These are phyloP conservation scores for Ganoderma meredithae DNA, from an alignment of 1,284 basidiomycete species.

Conservation along the genomic window DNA sequence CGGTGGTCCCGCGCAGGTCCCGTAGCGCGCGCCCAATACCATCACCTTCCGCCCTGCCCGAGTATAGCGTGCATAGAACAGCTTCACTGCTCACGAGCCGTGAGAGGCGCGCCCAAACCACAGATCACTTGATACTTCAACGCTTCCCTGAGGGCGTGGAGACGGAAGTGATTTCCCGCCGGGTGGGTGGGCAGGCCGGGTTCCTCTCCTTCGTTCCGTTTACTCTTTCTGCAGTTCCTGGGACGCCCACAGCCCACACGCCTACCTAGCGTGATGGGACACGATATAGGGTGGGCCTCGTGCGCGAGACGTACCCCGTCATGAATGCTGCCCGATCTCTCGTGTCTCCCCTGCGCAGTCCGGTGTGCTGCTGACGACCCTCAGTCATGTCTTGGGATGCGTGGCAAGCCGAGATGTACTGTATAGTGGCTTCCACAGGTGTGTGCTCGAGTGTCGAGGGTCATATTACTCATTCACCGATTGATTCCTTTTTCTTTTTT, in stretches of 20 bases:
- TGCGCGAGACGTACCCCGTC: background rate
- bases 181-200: background rate
- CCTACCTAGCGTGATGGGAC: background rate
- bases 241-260: background rate
- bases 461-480: background rate
- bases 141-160: background rate
- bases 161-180: background rate
- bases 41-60: too few relatives aligned
- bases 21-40: too few relatives aligned
- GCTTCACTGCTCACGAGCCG: background rate
- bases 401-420: conserved; percentile 23
- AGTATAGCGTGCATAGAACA: too few relatives aligned
- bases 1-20: too few relatives aligned
- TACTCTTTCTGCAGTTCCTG: background rate
- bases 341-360: background rate
- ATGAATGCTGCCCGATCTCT: background rate
- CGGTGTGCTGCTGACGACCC: background rate
- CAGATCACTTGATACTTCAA: background rate
- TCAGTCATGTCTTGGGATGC: background rate
- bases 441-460: background rate
- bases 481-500: too few relatives aligned
- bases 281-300: background rate
- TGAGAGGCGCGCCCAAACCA: conserved; percentile 1
- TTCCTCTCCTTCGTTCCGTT: background rate
- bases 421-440: conserved; percentile 25